Evolutionary conservation across 179 eudicot species (phyloP), one percentile per base, ranked within the genome.

Genomic region (Vitellaria paradoxa): DNA sequence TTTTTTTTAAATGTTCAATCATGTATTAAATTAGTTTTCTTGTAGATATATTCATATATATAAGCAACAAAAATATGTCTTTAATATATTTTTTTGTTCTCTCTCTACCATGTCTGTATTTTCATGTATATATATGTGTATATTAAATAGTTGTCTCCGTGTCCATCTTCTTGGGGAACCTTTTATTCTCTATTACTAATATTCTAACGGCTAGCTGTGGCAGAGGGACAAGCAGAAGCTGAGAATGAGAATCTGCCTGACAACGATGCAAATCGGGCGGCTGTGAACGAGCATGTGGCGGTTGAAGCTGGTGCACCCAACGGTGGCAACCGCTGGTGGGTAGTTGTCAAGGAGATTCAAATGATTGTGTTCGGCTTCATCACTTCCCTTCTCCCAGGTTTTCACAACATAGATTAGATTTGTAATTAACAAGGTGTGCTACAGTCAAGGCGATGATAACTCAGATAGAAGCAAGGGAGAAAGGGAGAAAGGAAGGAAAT

Each of bases 351-450:
- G 85, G 99, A 96, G 91, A 87, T 96, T 26, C 99, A 96, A 80
- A 85, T 96, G 92, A 90, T 96, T 40, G 98, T 94, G 50, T 94
- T 94, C 46, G 99, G 99, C 66, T 96, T 96, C 89, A 94, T 96
- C 63, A 90, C 99, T 70, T 96, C 99, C 37, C 95, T 96, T 69
- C 97, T 96, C 60, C 99, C 99, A 0, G 99, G 99, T 67, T 96
- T 96, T 81, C 98, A 94, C 85, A 91, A 96, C 85, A 81, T 93
- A 72, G 99, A 96, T 76, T 84, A 76, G 66, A 64, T 30, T 23
- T 59, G 24, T 59, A 68, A 69, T n/a, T 17, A 10, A 53, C 40
- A 37, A 37, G 37, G 37, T 30, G 73, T 4, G 42, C 1, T 72
- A 15, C n/a, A 37, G 40, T n/a, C 71, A 37, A 53, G 55, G 72